Conservation (phyloP, 129 eudicot genomes). For the Arctium minus region DNA sequence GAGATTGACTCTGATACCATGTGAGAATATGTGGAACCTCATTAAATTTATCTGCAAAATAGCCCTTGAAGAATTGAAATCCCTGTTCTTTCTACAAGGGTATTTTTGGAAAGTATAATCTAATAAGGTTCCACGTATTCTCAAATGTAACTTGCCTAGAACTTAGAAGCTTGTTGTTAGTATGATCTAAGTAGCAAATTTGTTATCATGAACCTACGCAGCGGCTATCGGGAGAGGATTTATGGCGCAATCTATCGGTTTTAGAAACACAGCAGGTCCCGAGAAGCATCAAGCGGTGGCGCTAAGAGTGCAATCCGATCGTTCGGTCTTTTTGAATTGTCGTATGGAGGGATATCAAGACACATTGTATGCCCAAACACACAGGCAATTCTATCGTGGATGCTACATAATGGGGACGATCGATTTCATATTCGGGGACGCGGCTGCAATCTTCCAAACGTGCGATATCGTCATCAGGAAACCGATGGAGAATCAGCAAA, state of each 20-base stretch:
- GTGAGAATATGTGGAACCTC: too few species aligned
- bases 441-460: constrained; percentile 69
- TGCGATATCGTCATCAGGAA: constrained; percentile 49
- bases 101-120: neutral
- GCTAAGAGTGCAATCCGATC: constrained; percentile 63
- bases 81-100: neutral
- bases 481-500: constrained; percentile 63
- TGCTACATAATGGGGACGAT: constrained; percentile 62
- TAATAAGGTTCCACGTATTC: neutral
- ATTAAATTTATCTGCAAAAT: too few species aligned
- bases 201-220: constrained; percentile 19
- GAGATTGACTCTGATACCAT: too few species aligned
- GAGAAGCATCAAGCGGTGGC: constrained; percentile 89
- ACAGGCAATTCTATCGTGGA: constrained; percentile 68
- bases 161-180: neutral
- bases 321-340: constrained; percentile 63
- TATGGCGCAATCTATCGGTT: constrained; percentile 61
- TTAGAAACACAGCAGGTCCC: constrained; percentile 77
- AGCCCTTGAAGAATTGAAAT: too few species aligned
- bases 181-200: neutral
- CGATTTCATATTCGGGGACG: constrained; percentile 79
- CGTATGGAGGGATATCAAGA: constrained; percentile 74
- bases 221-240: constrained; percentile 73
- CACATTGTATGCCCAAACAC: constrained; percentile 66
- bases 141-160: neutral